Evolutionary conservation across 192 early-diverging fungal genomes (phyloP).

Genomic region (Umbelopsis isabellina): DNA sequence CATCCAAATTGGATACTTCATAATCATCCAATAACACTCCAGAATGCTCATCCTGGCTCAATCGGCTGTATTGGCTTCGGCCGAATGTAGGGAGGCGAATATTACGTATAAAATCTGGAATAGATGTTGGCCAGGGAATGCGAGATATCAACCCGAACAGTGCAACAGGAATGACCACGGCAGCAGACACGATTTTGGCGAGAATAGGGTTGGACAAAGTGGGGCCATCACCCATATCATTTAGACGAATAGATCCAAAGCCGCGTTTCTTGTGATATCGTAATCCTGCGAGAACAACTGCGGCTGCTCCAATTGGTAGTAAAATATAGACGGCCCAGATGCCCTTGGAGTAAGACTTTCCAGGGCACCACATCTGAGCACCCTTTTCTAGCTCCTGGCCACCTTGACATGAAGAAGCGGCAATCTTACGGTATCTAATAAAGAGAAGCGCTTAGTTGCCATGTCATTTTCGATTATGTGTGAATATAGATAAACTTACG

Average conservation of each 20-base stretch:
- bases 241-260: conserved; percentile 37
- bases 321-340: conserved; percentile 37
- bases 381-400: conserved; percentile 57
- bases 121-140: conserved; percentile 27
- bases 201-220: conserved; percentile 26
- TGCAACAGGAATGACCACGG: conserved; percentile 34
- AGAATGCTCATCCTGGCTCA: conserved; percentile 42
- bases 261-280: conserved; percentile 29
- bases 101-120: conserved; percentile 23
- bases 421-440: conserved; percentile 83
- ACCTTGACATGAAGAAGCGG: conserved; percentile 80
- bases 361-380: conserved; percentile 69
- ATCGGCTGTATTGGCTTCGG: conserved; percentile 32
- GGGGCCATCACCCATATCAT: conserved; percentile 24
- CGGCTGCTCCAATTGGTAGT: conserved; percentile 36
- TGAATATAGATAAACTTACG: conserved; percentile 26
- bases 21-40: conserved; percentile 50
- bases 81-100: conserved; percentile 29
- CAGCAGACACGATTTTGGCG: conserved; percentile 33
- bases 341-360: conserved; percentile 38
- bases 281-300: conserved; percentile 31
- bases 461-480: neutral
- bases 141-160: conserved; percentile 35
- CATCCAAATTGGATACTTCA: conserved; percentile 34
- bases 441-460: neutral